Evolutionary conservation across 805 yeast genomes (phyloP).

Genomic region (Alloascoidea africana): DNA sequence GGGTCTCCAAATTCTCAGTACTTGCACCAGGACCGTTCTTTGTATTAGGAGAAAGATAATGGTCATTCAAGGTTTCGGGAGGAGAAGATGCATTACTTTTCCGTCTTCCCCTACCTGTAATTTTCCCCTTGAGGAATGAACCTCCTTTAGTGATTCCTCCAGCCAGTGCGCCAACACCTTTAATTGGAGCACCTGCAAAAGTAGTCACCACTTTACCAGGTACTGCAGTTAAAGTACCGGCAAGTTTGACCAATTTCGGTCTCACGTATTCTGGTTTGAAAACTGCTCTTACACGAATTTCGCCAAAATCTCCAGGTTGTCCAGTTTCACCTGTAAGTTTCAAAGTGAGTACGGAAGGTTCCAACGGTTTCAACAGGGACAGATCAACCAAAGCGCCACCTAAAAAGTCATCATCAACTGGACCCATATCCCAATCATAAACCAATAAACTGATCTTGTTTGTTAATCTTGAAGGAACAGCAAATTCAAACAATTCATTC

Average conservation of each 20-base stretch:
- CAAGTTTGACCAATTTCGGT: conserved; percentile 5
- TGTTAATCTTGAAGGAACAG: conserved; percentile 44
- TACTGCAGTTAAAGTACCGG: conserved; percentile 17
- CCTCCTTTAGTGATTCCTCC: conserved; percentile 37
- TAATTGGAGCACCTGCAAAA: conserved; percentile 33
- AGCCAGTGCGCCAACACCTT: conserved; percentile 33
- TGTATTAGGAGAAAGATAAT: not conserved
- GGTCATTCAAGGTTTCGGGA: not conserved
- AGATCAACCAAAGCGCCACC: conserved; percentile 39
- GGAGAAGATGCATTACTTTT: not conserved
- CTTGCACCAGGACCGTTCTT: not conserved
- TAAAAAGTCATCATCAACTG: conserved; percentile 49
- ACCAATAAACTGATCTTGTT: conserved; percentile 37
- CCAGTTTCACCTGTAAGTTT: not conserved
- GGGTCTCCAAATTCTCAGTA: not conserved
- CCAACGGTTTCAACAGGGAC: conserved; percentile 36
- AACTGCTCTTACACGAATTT: conserved; percentile 25
- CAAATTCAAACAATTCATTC: conserved; percentile 40
- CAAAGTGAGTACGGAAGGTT: conserved; percentile 39
- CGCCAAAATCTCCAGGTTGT: conserved; percentile 1
- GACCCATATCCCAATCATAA: conserved; percentile 72
- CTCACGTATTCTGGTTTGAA: conserved; percentile 45
- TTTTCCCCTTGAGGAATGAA: conserved; percentile 19
- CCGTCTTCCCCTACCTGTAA: conserved; percentile 16
- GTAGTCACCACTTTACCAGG: conserved; percentile 27